phyloP scores from a whole-genome alignment of 768 basidiomycete species.

The Lactifluus subvellereus region DNA sequence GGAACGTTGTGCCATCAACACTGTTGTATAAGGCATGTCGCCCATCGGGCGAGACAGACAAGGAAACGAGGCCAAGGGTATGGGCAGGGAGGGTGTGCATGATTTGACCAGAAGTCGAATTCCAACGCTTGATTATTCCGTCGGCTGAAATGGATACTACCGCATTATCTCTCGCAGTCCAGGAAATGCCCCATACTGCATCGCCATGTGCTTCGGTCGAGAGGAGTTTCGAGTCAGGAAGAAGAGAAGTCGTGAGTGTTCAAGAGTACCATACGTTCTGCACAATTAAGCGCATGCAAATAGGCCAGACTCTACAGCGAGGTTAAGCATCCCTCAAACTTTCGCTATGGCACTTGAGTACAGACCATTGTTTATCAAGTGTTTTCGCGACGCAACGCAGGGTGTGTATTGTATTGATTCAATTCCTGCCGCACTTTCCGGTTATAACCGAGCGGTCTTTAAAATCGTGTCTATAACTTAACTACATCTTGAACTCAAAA shows the following conservation, averaged over 20 bases:
- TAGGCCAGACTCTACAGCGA: conserved; percentile 59
- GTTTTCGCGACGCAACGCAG: neutral
- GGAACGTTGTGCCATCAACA: conserved; percentile 72
- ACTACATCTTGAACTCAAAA: conserved; percentile 42
- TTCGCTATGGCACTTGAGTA: conserved; percentile 3
- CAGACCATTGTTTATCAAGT: conserved; percentile 6
- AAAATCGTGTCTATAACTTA: conserved; percentile 36
- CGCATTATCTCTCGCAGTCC: conserved; percentile 56
- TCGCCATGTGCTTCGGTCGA: conserved; percentile 63
- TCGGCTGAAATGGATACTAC: conserved; percentile 73
- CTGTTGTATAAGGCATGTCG: conserved; percentile 68
- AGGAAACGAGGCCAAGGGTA: conserved; percentile 77
- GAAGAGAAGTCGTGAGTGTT: conserved; percentile 16
- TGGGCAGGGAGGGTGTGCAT: conserved; percentile 60
- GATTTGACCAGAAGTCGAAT: conserved; percentile 58
- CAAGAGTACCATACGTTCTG: conserved; percentile 55
- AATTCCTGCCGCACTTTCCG: conserved; percentile 26
- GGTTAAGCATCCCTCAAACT: neutral
- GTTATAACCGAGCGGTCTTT: conserved; percentile 49
- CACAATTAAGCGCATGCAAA: conserved; percentile 63
- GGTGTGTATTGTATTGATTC: too few relatives aligned
- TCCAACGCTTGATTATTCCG: conserved; percentile 70
- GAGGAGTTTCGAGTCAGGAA: conserved; percentile 28
- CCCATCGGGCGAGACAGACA: conserved; percentile 67
- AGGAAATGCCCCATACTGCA: conserved; percentile 71